Base-by-base conservation (phyloP, 306 rosid genomes). In the Cucumis melo region DNA sequence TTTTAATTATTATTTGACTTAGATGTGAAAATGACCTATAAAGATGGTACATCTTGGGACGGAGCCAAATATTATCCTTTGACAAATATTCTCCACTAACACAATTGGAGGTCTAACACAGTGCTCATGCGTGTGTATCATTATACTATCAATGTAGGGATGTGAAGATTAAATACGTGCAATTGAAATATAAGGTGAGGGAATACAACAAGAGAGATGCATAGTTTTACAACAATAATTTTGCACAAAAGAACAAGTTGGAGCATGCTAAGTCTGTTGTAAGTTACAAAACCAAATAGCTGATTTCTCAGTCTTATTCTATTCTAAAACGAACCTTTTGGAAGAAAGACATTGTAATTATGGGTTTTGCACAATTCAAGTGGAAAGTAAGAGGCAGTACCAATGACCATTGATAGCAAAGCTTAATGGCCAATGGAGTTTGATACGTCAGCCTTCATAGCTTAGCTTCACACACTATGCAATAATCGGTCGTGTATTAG, bases 381-480 rank as follows among this genome's bases (percentile, higher is more conserved):
- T 42, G 78, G 38, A 29, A 80, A 88, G 14, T 85, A 83, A 73
- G 92, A 85, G n/a, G 44, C 92, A 23, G 86, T 80, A 72, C 87
- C 94, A 39, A 83, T 85, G 91, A 53, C 85, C 8, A 77, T 87
- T 23, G 90, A 89, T 29, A 86, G 96, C 73, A 82, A 81, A 81
- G 96, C 92, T 3, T 85, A 71, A n/a, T 50, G 59, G 29, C 41
- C 70, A 34, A 16, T 29, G 3, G 46, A 7, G 46, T 15, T 27
- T 73, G 23, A 54, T 44, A 23, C 20, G 6, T 46, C 0, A 13
- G 38, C 38, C 55, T 20, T 1, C 36, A 41, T 42, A 20, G 10
- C 73, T 9, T 17, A n/a, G n/a, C n/a, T n/a, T n/a, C n/a, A n/a
- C 74, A 17, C 27, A 27, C 32, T 10, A 67, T 19, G 51, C 21